Base-by-base conservation (phyloP, 2,329 filamentous ascomycete species). In the Coniella lustricola region DNA sequence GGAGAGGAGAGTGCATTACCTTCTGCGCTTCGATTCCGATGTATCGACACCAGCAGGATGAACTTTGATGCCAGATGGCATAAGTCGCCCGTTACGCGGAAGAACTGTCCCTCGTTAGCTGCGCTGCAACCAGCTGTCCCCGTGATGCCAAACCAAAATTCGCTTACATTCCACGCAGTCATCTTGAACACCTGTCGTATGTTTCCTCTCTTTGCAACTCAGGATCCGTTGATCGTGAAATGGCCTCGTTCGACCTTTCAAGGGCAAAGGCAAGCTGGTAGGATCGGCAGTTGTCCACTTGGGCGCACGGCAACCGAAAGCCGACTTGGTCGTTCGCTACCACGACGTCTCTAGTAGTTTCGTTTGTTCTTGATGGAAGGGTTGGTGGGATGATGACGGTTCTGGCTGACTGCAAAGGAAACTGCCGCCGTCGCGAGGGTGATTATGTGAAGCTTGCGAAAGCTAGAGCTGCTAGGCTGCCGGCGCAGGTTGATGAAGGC, bases 31-130 rank as follows among this genome's bases (percentile, higher is more conserved):
- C 79, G 79, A 63, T 96, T 95, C 57, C 80, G 79, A 68, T 95
- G 89, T 60, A 96, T 95, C 48, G 90, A 83, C 71, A 84, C 87
- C 69, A 96, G 89, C 59, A 96, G 77, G 62, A 96, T 93, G 65
- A 84, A 81, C 76, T 95, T 96, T 49, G 90, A 93, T 42, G 82
- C 74, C 39, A 88, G 80, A 64, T 97, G 91, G 60, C 86, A 88
- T 59, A 91, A 67, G 65, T 97, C 91, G 63, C 81, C 91, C 59
- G 89, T 66, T 60, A 94, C 77, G 60, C 89, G 87, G 68, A 95
- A 81, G 59, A 77, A 55, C 78, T 81, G 51, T 17, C 35, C 34
- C 21, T 14, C 38, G 33, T 44, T 45, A 50, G 50, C 14, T 29
- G 21, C 13, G 7, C 8, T 8, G 17, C 33, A 16, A 10, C n/a